A percentile compares a stretch with the other conserved stretches of the same genome.
These are phyloP conservation scores for Saposhnikovia divaricata DNA, from an alignment of 129 eudicot species.

Conservation along the genomic window DNA sequence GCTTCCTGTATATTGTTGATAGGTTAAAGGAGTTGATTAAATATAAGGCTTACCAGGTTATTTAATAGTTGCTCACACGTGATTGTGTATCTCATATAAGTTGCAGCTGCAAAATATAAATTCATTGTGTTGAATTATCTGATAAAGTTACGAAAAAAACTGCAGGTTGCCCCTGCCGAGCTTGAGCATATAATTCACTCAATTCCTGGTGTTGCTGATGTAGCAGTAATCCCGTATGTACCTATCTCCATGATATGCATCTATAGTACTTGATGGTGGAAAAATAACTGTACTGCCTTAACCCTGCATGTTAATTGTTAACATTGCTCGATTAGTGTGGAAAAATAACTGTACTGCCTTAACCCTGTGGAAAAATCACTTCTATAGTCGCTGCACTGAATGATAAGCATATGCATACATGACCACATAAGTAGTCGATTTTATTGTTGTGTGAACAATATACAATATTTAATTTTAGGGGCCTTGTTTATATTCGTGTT, in stretches of 20 bases:
- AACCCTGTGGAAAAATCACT: no score
- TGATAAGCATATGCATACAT: neutral
- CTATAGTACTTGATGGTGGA: neutral
- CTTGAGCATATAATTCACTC: slow-evolving; percentile 72
- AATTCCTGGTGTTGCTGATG: slow-evolving; percentile 71
- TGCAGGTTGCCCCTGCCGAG: slow-evolving; percentile 97
- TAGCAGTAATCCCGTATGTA: slow-evolving; percentile 89
- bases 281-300: neutral
- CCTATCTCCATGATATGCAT: neutral
- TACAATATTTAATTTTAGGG: neutral
- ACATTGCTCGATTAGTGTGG: neutral
- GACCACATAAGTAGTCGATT: neutral
- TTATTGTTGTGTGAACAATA: neutral
- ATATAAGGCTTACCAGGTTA: slow-evolving; percentile 86
- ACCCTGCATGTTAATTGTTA: neutral
- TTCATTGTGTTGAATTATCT: neutral
- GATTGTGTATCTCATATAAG: neutral
- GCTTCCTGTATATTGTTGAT: slow-evolving; percentile 71
- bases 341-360: no score
- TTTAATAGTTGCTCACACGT: neutral
- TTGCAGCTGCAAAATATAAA: slow-evolving; percentile 3
- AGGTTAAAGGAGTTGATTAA: slow-evolving; percentile 85
- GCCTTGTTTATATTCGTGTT: neutral
- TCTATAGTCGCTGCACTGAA: neutral
- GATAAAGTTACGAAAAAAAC: slow-evolving; percentile 7